Evolutionary conservation across 2,329 filamentous ascomycete genomes (phyloP).

Genomic region (Talaromyces piceae): DNA sequence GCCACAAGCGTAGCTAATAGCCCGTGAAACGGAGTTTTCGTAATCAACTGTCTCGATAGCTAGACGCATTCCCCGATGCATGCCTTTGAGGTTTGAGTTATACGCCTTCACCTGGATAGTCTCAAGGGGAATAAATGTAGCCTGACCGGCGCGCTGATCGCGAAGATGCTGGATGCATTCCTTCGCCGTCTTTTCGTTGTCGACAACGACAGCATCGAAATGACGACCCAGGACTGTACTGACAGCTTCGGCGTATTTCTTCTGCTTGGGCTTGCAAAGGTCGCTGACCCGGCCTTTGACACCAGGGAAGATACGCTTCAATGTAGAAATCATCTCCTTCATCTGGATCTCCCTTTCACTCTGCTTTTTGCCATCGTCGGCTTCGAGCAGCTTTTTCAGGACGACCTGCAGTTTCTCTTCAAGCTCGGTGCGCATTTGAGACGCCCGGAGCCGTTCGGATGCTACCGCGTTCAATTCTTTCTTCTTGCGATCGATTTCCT

Average conservation of each 20-base stretch:
- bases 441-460: conserved; percentile 73
- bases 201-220: conserved; percentile 90
- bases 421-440: conserved; percentile 76
- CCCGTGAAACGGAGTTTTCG: conserved; percentile 77
- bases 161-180: conserved; percentile 94
- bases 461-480: conserved; percentile 80
- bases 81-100: conserved; percentile 83
- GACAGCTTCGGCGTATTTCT: conserved; percentile 90
- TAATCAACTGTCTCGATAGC: conserved; percentile 97
- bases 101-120: conserved; percentile 92
- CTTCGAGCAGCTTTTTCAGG: conserved; percentile 71
- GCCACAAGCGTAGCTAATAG: conserved; percentile 90
- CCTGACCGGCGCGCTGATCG: conserved; percentile 76
- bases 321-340: conserved; percentile 73
- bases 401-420: conserved; percentile 87
- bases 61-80: conserved; percentile 72
- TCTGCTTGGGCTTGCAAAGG: conserved; percentile 91
- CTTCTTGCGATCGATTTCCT: conserved; percentile 80
- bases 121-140: conserved; percentile 93
- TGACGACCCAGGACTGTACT: conserved; percentile 86
- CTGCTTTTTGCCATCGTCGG: conserved; percentile 76
- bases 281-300: conserved; percentile 86
- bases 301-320: conserved; percentile 87
- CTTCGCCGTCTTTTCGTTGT: conserved; percentile 86
- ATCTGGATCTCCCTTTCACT: conserved; percentile 71